These are phyloP conservation scores for Musa beccarii DNA, from an alignment of 176 grass and related monocot species.

Conservation along the genomic window DNA sequence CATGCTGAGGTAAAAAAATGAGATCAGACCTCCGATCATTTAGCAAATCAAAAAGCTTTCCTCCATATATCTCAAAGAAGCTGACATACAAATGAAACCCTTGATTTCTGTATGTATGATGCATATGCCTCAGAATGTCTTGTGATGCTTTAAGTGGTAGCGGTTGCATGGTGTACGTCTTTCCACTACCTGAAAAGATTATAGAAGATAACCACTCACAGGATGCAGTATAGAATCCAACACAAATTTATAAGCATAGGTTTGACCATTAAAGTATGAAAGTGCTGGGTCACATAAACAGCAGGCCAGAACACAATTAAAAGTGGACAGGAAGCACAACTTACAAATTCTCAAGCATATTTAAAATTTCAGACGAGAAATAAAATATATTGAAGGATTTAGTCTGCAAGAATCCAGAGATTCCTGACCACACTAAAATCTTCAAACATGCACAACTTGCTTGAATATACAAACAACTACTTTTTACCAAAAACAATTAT, in stretches of 20 bases:
- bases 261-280: background rate
- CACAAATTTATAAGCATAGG: conserved; percentile 4
- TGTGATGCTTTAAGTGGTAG: conserved; percentile 93
- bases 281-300: background rate
- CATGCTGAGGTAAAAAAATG: conserved; percentile 9
- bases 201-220: conserved; percentile 19
- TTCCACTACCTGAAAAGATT: conserved; percentile 73
- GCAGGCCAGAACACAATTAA: background rate
- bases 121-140: conserved; percentile 93
- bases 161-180: conserved; percentile 96
- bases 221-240: conserved; percentile 6
- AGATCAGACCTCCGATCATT: conserved; percentile 76
- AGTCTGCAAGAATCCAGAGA: too few species aligned
- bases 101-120: conserved; percentile 85
- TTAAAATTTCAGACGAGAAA: background rate
- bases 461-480: too few species aligned
- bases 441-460: too few species aligned
- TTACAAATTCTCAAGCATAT: background rate
- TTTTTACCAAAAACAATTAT: too few species aligned
- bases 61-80: conserved; percentile 99
- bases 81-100: conserved; percentile 88
- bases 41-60: conserved; percentile 91
- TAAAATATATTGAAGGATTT: background rate
- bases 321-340: background rate
- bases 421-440: too few species aligned